These are phyloP conservation scores for Brassica nigra DNA, from an alignment of 345 rosid species.

Conservation along the genomic window DNA sequence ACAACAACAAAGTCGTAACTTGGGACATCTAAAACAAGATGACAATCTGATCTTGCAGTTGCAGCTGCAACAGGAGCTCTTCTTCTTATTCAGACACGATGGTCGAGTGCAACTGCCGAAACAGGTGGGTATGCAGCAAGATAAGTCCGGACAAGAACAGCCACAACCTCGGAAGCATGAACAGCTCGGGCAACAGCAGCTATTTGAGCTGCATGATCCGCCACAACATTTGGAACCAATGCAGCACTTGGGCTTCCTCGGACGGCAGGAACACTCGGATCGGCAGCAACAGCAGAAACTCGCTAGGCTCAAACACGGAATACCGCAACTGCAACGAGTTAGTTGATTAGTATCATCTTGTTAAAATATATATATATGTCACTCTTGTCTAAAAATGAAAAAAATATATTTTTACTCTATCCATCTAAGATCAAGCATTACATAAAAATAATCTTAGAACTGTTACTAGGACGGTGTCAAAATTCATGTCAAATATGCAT, in stretches of 20 bases:
- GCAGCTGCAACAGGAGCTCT: constrained; percentile 56
- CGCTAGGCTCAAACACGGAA: constrained; percentile 58
- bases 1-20: constrained; percentile 51
- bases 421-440: background rate
- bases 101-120: constrained; percentile 52
- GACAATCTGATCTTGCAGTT: constrained; percentile 40
- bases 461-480: background rate
- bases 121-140: constrained; percentile 50
- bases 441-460: background rate
- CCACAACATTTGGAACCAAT: constrained; percentile 36
- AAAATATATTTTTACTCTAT: background rate
- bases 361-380: background rate
- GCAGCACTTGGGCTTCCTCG: constrained; percentile 52
- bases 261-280: constrained; percentile 54
- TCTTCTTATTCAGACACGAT: constrained; percentile 47
- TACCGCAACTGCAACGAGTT: constrained; percentile 50
- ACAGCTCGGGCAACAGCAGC: constrained; percentile 37
- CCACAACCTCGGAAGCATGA: constrained; percentile 51
- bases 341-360: constrained; percentile 13
- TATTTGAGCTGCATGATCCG: constrained; percentile 36
- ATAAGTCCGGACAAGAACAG: constrained; percentile 49
- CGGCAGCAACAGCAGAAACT: constrained; percentile 78
- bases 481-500: background rate
- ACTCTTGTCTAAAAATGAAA: too few species aligned
- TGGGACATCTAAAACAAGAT: constrained; percentile 57